Base-by-base conservation (phyloP, 805 yeast species). In the Wickerhamomyces mucosus region DNA sequence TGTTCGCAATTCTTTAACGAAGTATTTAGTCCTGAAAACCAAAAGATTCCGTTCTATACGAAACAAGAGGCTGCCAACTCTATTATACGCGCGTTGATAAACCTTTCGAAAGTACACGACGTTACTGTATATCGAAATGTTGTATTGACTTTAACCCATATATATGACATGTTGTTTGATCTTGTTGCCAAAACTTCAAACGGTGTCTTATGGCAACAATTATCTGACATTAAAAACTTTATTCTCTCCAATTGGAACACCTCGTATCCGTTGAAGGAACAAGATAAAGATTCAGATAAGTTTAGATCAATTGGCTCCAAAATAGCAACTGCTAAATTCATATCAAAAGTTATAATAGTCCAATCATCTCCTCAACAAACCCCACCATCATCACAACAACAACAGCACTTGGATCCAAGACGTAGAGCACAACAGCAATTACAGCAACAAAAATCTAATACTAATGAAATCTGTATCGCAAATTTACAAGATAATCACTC, bases 271-370 rank as follows among this genome's bases (percentile, higher is more conserved):
- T 61, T 74, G 34, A 52, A 58, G 33, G 59, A 63, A 27, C 32
- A 35, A 11, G 31, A 40, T 18, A 39, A 42, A 7, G 39, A 45
- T 15, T 16, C 41, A 5, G 51, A 51, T 34, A 58, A 56, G 19
- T 46, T 59, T 21, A 66, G 76, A 50, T 67, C 74, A 28, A 54
- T 75, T 23, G 74, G 79, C 11, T 59, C 75, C 28, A 75, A 71
- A 51, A 57, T 81, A n/a, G 77, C 88, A 18, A 62, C 79, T n/a
- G 60, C 78, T 32, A 83, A 80, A 54, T 75, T 88, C 37, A 69
- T 84, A 9, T 73, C 73, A n/a, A 67, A 67, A 33, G 55, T 77
- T 5, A 63, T 77, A 11, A 59, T 65, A 21, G 65, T 70, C 2
- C 85, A 78, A 36, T 55, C 74, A 4, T 61, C 69, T 4, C 55